These are phyloP conservation scores for Lepidium didymum DNA, from an alignment of 345 rosid genomes.

Conservation along the genomic window DNA sequence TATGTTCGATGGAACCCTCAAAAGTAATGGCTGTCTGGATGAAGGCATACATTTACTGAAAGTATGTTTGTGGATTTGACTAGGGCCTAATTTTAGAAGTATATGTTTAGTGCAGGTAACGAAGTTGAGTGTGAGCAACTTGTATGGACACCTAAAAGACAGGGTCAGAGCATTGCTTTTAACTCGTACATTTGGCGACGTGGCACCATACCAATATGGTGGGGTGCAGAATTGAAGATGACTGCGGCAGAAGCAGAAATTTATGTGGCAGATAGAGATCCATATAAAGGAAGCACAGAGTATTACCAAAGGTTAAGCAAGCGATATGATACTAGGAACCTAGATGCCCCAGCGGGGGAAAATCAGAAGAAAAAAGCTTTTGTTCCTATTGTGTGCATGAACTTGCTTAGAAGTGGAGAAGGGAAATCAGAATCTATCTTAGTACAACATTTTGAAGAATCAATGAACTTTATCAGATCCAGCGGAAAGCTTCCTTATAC, in stretches of 20 bases:
- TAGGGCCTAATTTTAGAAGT: slow-evolving; percentile 27
- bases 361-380: slow-evolving; percentile 57
- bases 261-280: slow-evolving; percentile 79
- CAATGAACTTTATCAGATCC: slow-evolving; percentile 60
- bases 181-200: slow-evolving; percentile 88
- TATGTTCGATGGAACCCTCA: not conserved
- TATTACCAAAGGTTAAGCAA: slow-evolving; percentile 83
- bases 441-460: slow-evolving; percentile 90
- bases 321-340: slow-evolving; percentile 70
- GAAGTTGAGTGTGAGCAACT: slow-evolving; percentile 98
- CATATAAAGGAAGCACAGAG: slow-evolving; percentile 84
- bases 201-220: slow-evolving; percentile 98
- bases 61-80: slow-evolving; percentile 14
- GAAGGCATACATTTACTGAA: not conserved
- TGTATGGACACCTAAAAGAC: slow-evolving; percentile 79
- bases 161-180: slow-evolving; percentile 75
- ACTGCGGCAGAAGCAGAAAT: slow-evolving; percentile 97
- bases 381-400: slow-evolving; percentile 81
- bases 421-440: slow-evolving; percentile 91
- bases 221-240: slow-evolving; percentile 96
- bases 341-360: slow-evolving; percentile 46
- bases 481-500: slow-evolving; percentile 66
- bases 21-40: not conserved
- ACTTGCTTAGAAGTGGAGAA: slow-evolving; percentile 78
- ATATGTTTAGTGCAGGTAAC: slow-evolving; percentile 63